These are phyloP conservation scores for Stachybotrys chlorohalonatus DNA, from an alignment of 2,329 filamentous ascomycete species.

Conservation along the genomic window DNA sequence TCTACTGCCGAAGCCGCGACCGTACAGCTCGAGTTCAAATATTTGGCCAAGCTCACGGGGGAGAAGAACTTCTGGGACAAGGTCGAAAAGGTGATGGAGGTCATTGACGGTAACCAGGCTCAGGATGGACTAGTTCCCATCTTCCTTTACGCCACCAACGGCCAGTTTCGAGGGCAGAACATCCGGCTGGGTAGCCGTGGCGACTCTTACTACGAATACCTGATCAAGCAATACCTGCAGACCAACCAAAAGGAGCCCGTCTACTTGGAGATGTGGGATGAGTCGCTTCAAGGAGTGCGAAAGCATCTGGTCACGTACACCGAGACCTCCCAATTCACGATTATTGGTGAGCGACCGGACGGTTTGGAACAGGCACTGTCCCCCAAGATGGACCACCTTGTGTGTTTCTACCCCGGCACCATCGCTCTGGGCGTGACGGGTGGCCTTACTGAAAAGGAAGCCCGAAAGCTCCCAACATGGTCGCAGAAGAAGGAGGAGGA, in stretches of 20 bases:
- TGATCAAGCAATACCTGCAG: constrained; percentile 97
- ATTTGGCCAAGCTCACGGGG: constrained; percentile 87
- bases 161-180: constrained; percentile 72
- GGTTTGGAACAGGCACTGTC: constrained; percentile 59
- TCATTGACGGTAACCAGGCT: constrained; percentile 73
- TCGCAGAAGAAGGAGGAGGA: constrained; percentile 72
- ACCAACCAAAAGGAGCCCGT: constrained; percentile 78
- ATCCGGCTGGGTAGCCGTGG: constrained; percentile 89
- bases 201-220: constrained; percentile 97
- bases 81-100: constrained; percentile 83
- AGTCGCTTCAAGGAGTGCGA: constrained; percentile 74
- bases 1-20: constrained; percentile 92
- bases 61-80: constrained; percentile 89
- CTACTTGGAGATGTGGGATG: constrained; percentile 89
- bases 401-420: constrained; percentile 95
- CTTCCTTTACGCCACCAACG: constrained; percentile 72
- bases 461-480: constrained; percentile 66
- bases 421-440: constrained; percentile 83
- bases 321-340: constrained; percentile 68
- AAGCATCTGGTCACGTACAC: constrained; percentile 92
- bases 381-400: constrained; percentile 96
- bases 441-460: constrained; percentile 65
- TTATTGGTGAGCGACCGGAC: constrained; percentile 75
- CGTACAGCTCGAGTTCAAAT: constrained; percentile 94
- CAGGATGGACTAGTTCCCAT: constrained; percentile 85